Percentiles rank a stretch among this genome's conserved stretches.
phyloP scores from a whole-genome alignment of 2,329 filamentous ascomycete genomes.

The Aspergillus sp. region DNA sequence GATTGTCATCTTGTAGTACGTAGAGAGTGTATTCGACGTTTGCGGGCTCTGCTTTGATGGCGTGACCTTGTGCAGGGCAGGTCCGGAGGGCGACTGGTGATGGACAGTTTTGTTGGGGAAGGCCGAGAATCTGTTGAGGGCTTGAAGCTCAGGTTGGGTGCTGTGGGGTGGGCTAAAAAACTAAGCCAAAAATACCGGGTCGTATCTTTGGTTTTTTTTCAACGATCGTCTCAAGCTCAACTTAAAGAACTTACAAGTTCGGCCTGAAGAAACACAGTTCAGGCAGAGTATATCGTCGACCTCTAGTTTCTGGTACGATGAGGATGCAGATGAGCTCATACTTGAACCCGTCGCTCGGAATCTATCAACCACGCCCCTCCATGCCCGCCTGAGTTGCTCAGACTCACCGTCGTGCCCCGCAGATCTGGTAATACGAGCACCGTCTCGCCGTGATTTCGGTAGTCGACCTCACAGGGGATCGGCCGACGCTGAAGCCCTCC shows the following conservation, averaged over 20 bases:
- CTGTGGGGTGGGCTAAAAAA: constrained; percentile 2
- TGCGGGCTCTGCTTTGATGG: neutral
- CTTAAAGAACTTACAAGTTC: neutral
- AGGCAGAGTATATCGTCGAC: neutral
- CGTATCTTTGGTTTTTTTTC: constrained; percentile 11
- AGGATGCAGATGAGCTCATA: neutral
- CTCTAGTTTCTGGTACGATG: neutral
- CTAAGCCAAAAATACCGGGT: constrained; percentile 10
- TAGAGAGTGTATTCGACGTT: neutral
- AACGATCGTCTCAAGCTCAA: neutral
- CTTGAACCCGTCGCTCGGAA: constrained; percentile 52
- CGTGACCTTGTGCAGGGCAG: constrained; percentile 2
- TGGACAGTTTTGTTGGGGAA: constrained; percentile 23
- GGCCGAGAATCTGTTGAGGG: constrained; percentile 23
- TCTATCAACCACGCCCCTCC: constrained; percentile 68
- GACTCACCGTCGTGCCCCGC: constrained; percentile 71
- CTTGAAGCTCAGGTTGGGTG: constrained; percentile 9
- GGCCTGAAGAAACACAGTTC: no score
- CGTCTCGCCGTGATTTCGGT: constrained; percentile 75
- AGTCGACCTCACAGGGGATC: constrained; percentile 76
- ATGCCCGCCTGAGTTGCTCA: constrained; percentile 66
- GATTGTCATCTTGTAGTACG: neutral
- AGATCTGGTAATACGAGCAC: constrained; percentile 75
- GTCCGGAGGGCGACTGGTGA: neutral
- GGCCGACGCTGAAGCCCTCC: constrained; percentile 34